phyloP scores from a whole-genome alignment of 768 basidiomycete species.

The Butyriboletus loyo region DNA sequence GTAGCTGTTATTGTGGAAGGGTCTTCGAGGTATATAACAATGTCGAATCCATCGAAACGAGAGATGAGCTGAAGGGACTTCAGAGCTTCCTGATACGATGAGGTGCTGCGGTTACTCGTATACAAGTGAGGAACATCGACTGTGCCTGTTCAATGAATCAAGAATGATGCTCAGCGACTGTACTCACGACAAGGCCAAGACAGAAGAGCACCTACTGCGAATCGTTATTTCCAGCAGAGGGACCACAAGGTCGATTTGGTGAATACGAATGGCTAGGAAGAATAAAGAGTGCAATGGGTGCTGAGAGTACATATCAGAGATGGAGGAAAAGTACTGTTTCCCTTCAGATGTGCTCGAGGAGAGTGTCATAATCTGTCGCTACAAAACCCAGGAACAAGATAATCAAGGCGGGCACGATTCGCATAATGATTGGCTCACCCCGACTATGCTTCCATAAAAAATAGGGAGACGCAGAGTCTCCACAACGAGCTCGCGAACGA shows the following conservation, averaged over 20 bases:
- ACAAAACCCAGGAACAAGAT: constrained; percentile 86
- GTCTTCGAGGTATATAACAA: constrained; percentile 65
- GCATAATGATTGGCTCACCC: too few relatives aligned
- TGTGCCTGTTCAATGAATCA: constrained; percentile 57
- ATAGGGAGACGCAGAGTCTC: constrained; percentile 71
- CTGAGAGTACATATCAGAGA: constrained; percentile 83
- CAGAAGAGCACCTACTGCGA: constrained; percentile 84
- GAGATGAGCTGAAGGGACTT: constrained; percentile 83
- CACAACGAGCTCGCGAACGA: constrained; percentile 70
- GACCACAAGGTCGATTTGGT: constrained; percentile 54
- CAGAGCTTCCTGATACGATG: constrained; percentile 78
- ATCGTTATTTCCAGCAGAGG: constrained; percentile 69
- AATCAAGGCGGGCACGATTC: too few relatives aligned
- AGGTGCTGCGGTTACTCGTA: constrained; percentile 96
- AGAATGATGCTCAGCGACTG: background rate
- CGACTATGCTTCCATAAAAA: constrained; percentile 93
- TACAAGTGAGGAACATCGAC: constrained; percentile 81
- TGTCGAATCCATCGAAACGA: constrained; percentile 74
- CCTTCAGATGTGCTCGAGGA: constrained; percentile 88
- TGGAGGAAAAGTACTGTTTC: constrained; percentile 96
- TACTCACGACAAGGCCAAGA: constrained; percentile 76
- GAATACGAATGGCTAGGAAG: constrained; percentile 75
- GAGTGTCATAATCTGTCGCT: constrained; percentile 95
- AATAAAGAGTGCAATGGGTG: constrained; percentile 72
- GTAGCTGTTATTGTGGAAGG: too few relatives aligned